Evolutionary conservation across 352 stramenopile genomes (phyloP), one percentile per base, ranked within the genome.

Genomic region (Bremia lactucae): DNA sequence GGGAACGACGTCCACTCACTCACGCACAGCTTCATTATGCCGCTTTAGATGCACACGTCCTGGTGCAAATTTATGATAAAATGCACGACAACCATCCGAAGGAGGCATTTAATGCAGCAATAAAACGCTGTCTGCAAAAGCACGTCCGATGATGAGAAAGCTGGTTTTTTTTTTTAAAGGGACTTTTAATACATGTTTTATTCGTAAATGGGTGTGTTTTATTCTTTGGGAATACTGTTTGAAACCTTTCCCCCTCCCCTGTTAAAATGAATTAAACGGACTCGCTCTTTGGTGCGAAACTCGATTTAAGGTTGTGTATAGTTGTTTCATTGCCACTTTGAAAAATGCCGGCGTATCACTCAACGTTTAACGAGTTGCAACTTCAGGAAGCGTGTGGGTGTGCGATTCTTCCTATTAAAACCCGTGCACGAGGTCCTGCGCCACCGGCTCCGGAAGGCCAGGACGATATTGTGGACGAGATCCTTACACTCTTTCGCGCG

Each of bases 381-480:
- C 47, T 52, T 39, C 53, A 87, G 48, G 73, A 94, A 25, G 68
- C 76, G 7, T 96, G 88, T 60, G 84, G 82, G 25, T 96, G 81
- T 37, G 68, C 77, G 18, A 68, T 97, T 18, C 64, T 96, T 28
- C 89, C 89, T 15, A 75, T 97, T 31, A 95, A 94, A 61, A 96
- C 85, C 10, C 79, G 71, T 19, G 49, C 86, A 24, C 69, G 80
- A 22, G 89, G 89, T 0, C 89, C 88, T 0, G 89, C 89, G n/a
- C 82, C 79, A 13, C 70, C 68, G 9, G 73, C 77, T 7, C 76
- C 80, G 8, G 73, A 87, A 39, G 75, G 57, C 18, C 58, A 88
- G 35, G 72, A 94, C 33, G 90, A 97, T 66, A 92, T 97, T 40
- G 79, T 95, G 33, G 89, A 97, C 64, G 90, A 97, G 65, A 83